Conservation (phyloP, 2,329 filamentous ascomycete species). For the Raffaelea deltoideospora region DNA sequence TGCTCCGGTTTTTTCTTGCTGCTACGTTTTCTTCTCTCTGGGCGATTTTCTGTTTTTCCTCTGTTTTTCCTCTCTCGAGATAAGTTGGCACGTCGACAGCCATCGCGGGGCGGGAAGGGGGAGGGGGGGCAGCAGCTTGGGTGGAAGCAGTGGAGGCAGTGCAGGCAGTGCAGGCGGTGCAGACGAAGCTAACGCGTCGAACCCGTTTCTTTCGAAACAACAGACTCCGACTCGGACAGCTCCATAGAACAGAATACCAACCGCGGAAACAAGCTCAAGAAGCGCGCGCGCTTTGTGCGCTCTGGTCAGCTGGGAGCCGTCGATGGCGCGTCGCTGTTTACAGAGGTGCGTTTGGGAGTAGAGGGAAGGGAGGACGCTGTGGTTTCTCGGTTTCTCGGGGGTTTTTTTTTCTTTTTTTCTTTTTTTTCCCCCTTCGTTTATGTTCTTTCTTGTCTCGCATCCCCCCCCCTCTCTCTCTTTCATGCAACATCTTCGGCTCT, state of each 20-base stretch:
- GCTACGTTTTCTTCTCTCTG: neutral
- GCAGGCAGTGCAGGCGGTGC: neutral
- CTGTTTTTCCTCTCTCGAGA: neutral
- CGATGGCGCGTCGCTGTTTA: slow-evolving; percentile 52
- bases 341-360: slow-evolving; percentile 45
- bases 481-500: too few species aligned
- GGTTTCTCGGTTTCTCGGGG: too few species aligned
- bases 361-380: too few species aligned
- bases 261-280: slow-evolving; percentile 67
- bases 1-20: neutral
- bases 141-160: neutral
- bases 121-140: too few species aligned
- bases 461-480: neutral
- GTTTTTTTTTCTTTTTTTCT: too few species aligned
- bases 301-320: slow-evolving; percentile 54
- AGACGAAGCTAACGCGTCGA: too few species aligned
- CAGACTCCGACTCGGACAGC: slow-evolving; percentile 68
- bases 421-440: too few species aligned
- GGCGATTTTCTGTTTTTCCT: neutral
- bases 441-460: too few species aligned
- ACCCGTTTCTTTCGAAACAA: too few species aligned
- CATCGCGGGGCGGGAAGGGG: too few species aligned
- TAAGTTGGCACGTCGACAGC: too few species aligned
- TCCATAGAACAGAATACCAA: slow-evolving; percentile 55
- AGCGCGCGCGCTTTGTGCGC: slow-evolving; percentile 54